Evolutionary conservation across 805 yeast genomes (phyloP), one percentile per base, ranked within the genome.

Genomic region (Candida chauliodis): DNA sequence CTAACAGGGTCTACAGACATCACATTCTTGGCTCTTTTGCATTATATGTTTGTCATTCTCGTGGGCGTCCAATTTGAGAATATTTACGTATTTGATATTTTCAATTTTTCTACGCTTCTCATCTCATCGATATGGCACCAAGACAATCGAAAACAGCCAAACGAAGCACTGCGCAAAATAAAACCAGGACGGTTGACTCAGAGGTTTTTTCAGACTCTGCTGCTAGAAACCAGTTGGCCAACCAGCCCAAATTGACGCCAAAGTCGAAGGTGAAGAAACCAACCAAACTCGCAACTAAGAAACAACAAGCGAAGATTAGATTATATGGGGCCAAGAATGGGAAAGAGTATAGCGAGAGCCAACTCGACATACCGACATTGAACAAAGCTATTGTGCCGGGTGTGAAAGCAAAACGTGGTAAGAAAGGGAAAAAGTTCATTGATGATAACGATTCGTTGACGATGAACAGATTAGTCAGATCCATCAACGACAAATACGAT

Each of bases 381-480:
- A 91, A 91, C 59, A 82, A 76, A 47, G 87, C 96, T 3, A 73
- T 90, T 23, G 75, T 79, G 33, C 96, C 98, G 1, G 98, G 98
- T 26, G 81, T 69, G 6, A 66, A 83, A 35, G 79, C 77, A 43
- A 80, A 79, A 52, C 75, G 71, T 49, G 97, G 97, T 33, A 91
- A 91, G 64, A 90, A 90, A 57, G 93, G 93, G 26, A 85, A 85
- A 65, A 81, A 79, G 52, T 84, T 85, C 56, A 75, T 85, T 19
- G 81, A 67, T 29, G 95, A 85, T 52, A 73, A 78, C 49, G 87
- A 88, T 53, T 59, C 73, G 10, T 54, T 78, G 32, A 71, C 76
- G 22, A 53, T 88, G 63, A 76, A 75, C 46, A 73, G 95, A 59
- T 70, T 91, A 43, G 78, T 90, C 37, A 82, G 80, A 47, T 78